A percentile compares a stretch with the other conserved stretches of the same genome.
Evolutionary conservation across 495 filamentous ascomycete species (phyloP).

Genomic region (Xylaria curta): DNA sequence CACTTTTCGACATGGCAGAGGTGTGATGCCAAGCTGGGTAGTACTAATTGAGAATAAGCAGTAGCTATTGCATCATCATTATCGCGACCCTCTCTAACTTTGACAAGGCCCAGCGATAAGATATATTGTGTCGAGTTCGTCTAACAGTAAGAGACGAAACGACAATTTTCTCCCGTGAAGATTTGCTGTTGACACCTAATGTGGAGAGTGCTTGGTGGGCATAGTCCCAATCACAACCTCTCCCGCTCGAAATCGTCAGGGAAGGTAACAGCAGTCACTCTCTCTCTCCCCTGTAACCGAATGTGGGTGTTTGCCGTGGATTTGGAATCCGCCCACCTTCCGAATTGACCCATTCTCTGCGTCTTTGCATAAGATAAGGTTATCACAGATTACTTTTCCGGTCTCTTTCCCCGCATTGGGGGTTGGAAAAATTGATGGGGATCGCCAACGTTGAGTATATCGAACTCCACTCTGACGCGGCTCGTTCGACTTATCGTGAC

Average conservation of each 20-base stretch:
- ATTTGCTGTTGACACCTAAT: background rate
- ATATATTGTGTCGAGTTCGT: background rate
- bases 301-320: slow-evolving; percentile 9
- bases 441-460: background rate
- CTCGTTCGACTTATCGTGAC: background rate
- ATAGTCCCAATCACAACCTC: background rate
- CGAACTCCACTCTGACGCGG: background rate
- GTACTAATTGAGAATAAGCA: background rate
- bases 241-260: background rate
- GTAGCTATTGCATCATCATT: background rate
- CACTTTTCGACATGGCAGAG: background rate
- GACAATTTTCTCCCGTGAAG: background rate
- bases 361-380: slow-evolving; percentile 2
- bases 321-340: slow-evolving; percentile 14
- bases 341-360: background rate
- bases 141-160: background rate
- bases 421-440: background rate
- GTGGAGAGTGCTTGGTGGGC: background rate
- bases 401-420: slow-evolving; percentile 6
- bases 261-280: background rate
- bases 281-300: background rate
- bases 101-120: slow-evolving; percentile 12
- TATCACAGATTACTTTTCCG: slow-evolving; percentile 6
- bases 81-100: background rate
- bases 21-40: background rate